These are phyloP conservation scores for Neofusicoccum parvum DNA, from an alignment of 2,329 filamentous ascomycete species.

Conservation along the genomic window DNA sequence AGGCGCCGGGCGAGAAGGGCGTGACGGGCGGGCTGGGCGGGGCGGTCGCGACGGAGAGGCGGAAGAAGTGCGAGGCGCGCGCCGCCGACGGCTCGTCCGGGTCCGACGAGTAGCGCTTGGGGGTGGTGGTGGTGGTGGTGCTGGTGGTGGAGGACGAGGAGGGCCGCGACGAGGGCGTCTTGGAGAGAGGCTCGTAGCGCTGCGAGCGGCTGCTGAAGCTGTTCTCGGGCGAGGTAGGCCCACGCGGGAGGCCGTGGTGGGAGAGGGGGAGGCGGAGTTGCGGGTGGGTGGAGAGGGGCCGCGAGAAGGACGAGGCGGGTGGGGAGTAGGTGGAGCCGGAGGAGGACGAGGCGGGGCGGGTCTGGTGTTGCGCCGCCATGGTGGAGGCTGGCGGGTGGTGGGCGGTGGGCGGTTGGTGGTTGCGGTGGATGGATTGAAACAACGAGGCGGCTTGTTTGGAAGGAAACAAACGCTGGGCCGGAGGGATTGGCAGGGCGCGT, in stretches of 20 bases:
- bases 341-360: not conserved
- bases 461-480: not conserved
- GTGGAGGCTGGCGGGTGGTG: not conserved
- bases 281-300: constrained; percentile 2
- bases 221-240: constrained; percentile 12
- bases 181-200: constrained; percentile 18
- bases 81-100: not conserved
- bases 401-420: not conserved
- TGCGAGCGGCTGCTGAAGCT: constrained; percentile 16
- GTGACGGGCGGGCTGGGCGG: constrained; percentile 18
- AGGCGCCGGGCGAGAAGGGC: constrained; percentile 20
- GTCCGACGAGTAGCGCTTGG: not conserved
- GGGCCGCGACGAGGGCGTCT: not conserved
- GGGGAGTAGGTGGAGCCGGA: not conserved
- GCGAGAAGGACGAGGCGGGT: not conserved
- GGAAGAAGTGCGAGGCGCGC: constrained; percentile 2
- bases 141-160: not conserved
- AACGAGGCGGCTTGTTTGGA: not conserved
- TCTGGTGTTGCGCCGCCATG: constrained; percentile 5
- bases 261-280: constrained; percentile 18
- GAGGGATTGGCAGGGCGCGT: constrained; percentile 5
- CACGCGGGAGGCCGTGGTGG: constrained; percentile 19
- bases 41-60: constrained; percentile 25
- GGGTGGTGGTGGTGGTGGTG: not conserved
- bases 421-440: not conserved